phyloP scores from a whole-genome alignment of 495 filamentous ascomycete species.

The Penicillium canariense region DNA sequence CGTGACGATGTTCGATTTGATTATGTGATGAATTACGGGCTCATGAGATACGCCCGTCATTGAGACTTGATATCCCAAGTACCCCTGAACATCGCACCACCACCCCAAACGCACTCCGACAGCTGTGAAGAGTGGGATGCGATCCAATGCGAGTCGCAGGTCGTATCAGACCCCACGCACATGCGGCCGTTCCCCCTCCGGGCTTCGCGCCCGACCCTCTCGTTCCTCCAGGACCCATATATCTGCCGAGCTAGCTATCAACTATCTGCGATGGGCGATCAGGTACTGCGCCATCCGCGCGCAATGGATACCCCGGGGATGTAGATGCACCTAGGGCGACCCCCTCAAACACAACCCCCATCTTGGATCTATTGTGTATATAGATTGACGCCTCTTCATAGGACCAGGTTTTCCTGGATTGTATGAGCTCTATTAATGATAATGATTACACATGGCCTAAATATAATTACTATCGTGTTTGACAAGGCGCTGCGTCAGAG shows the following conservation, averaged over 20 bases:
- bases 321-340: neutral
- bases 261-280: neutral
- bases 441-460: neutral
- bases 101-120: neutral
- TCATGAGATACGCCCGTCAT: slow-evolving; percentile 20
- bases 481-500: neutral
- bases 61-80: slow-evolving; percentile 11
- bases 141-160: too few species aligned
- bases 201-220: neutral
- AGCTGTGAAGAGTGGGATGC: neutral
- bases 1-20: too few species aligned
- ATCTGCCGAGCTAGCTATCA: neutral
- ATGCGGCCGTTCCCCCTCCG: neutral
- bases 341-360: too few species aligned
- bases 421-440: neutral
- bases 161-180: neutral
- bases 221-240: neutral
- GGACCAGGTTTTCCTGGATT: neutral
- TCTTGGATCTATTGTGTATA: neutral
- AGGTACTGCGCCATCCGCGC: neutral
- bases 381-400: neutral
- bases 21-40: slow-evolving; percentile 20
- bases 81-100: slow-evolving; percentile 1
- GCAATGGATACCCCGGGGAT: neutral
- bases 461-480: too few species aligned